A percentile compares a stretch with the other conserved stretches of the same genome.
Evolutionary conservation across 73 alveolate genomes (phyloP).

Genomic region (Paramecium pentaurelia): DNA sequence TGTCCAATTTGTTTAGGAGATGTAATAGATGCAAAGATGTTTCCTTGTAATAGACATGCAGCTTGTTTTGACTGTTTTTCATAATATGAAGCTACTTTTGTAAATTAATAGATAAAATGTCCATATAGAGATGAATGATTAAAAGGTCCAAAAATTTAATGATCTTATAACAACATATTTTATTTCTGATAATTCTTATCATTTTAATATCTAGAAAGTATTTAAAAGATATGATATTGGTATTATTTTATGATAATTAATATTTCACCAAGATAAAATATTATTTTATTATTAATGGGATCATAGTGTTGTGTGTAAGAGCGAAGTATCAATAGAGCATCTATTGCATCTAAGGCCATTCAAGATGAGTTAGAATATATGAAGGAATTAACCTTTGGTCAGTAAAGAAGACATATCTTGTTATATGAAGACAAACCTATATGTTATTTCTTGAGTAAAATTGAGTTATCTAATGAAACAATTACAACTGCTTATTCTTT

Average conservation of each 20-base stretch:
- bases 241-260: neutral
- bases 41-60: neutral
- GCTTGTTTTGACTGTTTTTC: neutral
- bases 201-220: neutral
- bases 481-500: neutral
- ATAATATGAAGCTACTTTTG: neutral
- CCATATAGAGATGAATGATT: neutral
- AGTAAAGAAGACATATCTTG: neutral
- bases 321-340: neutral
- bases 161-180: neutral
- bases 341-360: neutral
- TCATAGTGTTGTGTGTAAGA: neutral
- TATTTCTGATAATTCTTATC: neutral
- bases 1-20: slow-evolving; percentile 29
- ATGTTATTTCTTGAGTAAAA: neutral
- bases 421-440: slow-evolving; percentile 1
- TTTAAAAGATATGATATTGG: neutral
- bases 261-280: neutral
- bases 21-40: neutral
- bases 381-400: neutral
- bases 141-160: neutral
- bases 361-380: neutral
- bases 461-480: neutral
- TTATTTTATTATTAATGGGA: neutral
- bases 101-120: neutral